Conservation (phyloP, 352 stramenopile species). For the Phytophthora parvispora region DNA sequence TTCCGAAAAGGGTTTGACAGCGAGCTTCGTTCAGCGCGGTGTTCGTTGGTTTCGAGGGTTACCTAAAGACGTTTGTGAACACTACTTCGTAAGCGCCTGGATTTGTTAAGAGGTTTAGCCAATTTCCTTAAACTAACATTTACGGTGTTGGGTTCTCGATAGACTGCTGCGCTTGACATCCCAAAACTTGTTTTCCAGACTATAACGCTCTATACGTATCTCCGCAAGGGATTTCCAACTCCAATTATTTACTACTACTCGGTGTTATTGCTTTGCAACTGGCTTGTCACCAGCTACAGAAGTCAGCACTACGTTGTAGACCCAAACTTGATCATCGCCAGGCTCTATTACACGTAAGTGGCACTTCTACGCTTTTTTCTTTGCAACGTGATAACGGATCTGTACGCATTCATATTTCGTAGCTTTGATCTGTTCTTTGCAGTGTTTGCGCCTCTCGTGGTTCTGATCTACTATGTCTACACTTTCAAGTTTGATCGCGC, state of each 20-base stretch:
- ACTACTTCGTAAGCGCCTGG: not conserved
- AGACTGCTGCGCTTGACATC: slow-evolving; percentile 47
- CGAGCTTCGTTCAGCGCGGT: not conserved
- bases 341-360: slow-evolving; percentile 46
- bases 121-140: not conserved
- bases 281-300: slow-evolving; percentile 46
- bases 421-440: slow-evolving; percentile 2
- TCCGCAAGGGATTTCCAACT: slow-evolving; percentile 42
- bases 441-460: not conserved
- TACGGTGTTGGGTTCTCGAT: not conserved
- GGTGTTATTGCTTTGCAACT: slow-evolving; percentile 40
- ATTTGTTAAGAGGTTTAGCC: not conserved
- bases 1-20: not conserved
- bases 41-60: not conserved
- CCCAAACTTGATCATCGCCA: slow-evolving; percentile 19
- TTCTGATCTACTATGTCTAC: not conserved
- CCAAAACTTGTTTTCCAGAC: slow-evolving; percentile 58
- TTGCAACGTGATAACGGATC: not conserved
- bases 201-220: slow-evolving; percentile 37
- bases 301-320: slow-evolving; percentile 34
- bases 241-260: slow-evolving; percentile 47
- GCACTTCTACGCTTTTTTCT: not conserved
- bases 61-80: not conserved
- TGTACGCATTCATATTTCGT: too few species aligned
- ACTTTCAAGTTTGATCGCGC: slow-evolving; percentile 1